Percentiles rank a stretch among this genome's conserved stretches.
phyloP scores from a whole-genome alignment of 2,329 filamentous ascomycete species.

The Chrysosporium queenslandicum region DNA sequence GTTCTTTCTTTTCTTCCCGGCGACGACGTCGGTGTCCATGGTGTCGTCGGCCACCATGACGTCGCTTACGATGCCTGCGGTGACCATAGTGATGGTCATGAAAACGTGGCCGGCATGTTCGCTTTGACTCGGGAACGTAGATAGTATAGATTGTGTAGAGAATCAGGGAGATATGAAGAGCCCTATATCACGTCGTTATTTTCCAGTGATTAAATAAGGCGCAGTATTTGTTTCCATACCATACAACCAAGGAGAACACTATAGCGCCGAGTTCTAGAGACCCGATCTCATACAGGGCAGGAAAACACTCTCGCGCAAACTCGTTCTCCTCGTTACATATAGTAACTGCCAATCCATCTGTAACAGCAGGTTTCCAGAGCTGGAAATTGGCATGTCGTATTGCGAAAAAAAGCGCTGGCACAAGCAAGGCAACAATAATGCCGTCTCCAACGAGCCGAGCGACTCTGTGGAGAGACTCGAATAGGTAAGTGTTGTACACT shows the following conservation, averaged over 20 bases:
- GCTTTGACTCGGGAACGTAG: neutral
- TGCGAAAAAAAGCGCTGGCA: constrained; percentile 23
- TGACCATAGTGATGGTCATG: constrained; percentile 3
- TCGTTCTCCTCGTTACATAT: constrained; percentile 23
- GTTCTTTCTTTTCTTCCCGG: constrained; percentile 9
- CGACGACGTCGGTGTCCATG: constrained; percentile 2
- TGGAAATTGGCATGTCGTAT: constrained; percentile 25
- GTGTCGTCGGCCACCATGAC: neutral
- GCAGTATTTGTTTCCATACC: too few relatives aligned
- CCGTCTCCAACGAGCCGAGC: constrained; percentile 16
- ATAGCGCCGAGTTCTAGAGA: constrained; percentile 25
- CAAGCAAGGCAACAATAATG: constrained; percentile 17
- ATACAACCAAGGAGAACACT: constrained; percentile 22
- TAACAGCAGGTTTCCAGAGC: constrained; percentile 21
- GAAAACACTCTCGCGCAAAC: constrained; percentile 24
- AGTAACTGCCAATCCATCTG: constrained; percentile 10
- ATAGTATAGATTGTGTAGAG: constrained; percentile 7
- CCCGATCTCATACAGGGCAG: constrained; percentile 24
- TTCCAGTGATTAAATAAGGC: too few relatives aligned
- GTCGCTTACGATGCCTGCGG: neutral
- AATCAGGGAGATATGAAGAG: constrained; percentile 2
- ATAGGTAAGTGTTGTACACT: neutral
- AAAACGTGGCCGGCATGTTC: neutral
- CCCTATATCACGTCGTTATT: neutral
- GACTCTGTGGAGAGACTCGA: constrained; percentile 6